These are phyloP conservation scores for Sporothrix pseudoabietina DNA, from an alignment of 2,329 filamentous ascomycete genomes.

Conservation along the genomic window DNA sequence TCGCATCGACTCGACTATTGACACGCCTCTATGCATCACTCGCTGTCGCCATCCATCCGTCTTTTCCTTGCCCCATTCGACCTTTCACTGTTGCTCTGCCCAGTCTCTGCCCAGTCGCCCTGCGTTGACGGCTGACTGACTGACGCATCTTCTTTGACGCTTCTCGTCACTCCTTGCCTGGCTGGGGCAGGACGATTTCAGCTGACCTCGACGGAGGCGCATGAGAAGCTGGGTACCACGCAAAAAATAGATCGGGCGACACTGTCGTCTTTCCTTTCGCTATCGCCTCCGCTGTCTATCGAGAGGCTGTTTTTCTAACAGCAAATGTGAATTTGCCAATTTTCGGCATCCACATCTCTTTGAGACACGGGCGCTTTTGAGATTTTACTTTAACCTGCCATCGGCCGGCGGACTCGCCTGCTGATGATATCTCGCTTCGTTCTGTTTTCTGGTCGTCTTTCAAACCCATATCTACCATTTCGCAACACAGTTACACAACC, in stretches of 20 bases:
- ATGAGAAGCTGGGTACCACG: constrained; percentile 5
- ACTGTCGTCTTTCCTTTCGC: constrained; percentile 5
- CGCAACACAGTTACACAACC: constrained; percentile 32
- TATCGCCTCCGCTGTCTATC: constrained; percentile 5
- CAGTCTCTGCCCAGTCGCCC: constrained; percentile 1
- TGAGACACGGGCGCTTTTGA: neutral
- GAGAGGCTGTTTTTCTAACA: neutral
- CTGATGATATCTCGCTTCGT: neutral
- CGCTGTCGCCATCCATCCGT: neutral
- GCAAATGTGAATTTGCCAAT: neutral
- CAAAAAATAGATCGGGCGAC: constrained; percentile 29
- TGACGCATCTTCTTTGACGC: constrained; percentile 24
- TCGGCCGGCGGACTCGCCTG: neutral
- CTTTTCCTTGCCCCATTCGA: neutral
- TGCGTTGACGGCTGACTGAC: constrained; percentile 19
- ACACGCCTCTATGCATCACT: constrained; percentile 23
- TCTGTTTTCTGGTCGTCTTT: neutral
- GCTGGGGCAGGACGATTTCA: constrained; percentile 27
- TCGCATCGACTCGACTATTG: neutral
- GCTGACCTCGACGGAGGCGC: constrained; percentile 17
- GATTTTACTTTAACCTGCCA: neutral
- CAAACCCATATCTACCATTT: neutral
- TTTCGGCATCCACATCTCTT: neutral
- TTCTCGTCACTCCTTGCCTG: constrained; percentile 12
- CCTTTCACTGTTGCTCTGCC: neutral